Evolutionary conservation across 2,329 filamentous ascomycete genomes (phyloP), one percentile per base, ranked within the genome.

Genomic region (Botrytis paeoniae): DNA sequence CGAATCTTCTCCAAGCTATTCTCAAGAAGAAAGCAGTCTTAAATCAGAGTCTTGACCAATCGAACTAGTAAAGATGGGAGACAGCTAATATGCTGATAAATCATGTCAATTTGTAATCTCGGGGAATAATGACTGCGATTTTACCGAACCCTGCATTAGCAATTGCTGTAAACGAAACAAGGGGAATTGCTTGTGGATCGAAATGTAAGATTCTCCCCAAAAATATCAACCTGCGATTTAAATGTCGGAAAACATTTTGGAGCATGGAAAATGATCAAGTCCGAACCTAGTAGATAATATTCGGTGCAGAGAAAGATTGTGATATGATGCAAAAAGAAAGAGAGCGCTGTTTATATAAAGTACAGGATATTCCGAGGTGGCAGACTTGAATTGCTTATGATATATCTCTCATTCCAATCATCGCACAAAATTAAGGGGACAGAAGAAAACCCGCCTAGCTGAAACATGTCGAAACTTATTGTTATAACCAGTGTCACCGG

Each of bases 401-500:
- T 48, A 51, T 22, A 29, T 37, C 10, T 32, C 2, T 18, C 14
- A 5, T 37, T 65, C 0, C 22, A 35, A 48, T 48, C 6, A 48
- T 35, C 10, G 20, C 63, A 18, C 25, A 14, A 18, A 14, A 39
- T 22, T 18, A 4, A 54, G 6, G 1, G 48, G 1, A 14, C 2
- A 20, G 2, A 32, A 22, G 14, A 48, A 8, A 65, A 35, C 22
- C 9, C 3, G 9, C 35, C 20, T 35, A 37, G 25, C 16, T 14
- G 22, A 57, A 48, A 18, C 1, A 62, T 70, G 57, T 70, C 57
- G 18, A 63, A n/a, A 60, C 16, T 62, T 22, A 70, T 70, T 20
- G 68, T 62, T 18, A 63, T 70, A 39, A 57, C n/a, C 20, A 57
- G 66, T 29, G 39, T 61, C 5, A 61, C 66, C 32, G 66, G 51